Percentiles rank a stretch among this genome's conserved stretches.
Conservation (phyloP, 768 basidiomycete species). For the Rubroboletus satanas region DNA sequence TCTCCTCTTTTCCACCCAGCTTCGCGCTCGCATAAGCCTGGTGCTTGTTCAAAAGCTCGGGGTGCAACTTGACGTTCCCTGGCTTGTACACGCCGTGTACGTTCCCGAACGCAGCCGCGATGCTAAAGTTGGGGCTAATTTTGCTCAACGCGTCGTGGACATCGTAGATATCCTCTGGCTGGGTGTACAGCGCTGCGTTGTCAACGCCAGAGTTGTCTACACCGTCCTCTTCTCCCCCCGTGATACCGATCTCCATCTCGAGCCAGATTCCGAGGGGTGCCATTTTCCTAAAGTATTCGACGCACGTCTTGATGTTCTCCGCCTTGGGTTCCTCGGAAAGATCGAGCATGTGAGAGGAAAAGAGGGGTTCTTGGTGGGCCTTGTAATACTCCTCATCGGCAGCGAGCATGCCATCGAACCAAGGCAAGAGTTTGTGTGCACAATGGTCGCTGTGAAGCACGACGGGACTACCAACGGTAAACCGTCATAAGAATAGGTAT, state of each 20-base stretch:
- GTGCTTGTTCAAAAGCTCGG: constrained; percentile 89
- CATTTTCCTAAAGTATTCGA: constrained; percentile 94
- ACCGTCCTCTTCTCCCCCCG: constrained; percentile 98
- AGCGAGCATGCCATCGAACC: constrained; percentile 99
- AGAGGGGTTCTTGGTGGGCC: constrained; percentile 79
- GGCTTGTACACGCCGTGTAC: constrained; percentile 99
- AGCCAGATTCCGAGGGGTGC: constrained; percentile 90
- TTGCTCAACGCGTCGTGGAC: constrained; percentile 79
- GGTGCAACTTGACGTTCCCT: constrained; percentile 92
- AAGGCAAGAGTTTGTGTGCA: constrained; percentile 94
- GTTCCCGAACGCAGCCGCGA: constrained; percentile 98
- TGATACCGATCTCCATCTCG: constrained; percentile 99
- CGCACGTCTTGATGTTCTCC: constrained; percentile 92
- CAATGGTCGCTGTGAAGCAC: constrained; percentile 98
- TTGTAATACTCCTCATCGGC: constrained; percentile 94
- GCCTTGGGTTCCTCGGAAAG: constrained; percentile 91
- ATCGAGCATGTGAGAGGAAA: constrained; percentile 99
- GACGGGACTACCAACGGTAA: constrained; percentile 65
- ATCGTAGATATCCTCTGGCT: constrained; percentile 93
- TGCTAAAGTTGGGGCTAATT: constrained; percentile 92
- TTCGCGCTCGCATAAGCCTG: constrained; percentile 72
- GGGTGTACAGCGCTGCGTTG: constrained; percentile 92
- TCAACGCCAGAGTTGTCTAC: constrained; percentile 97
- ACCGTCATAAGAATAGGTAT: background rate
- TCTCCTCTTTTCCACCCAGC: constrained; percentile 55